These are phyloP conservation scores for Sesbania bispinosa DNA, from an alignment of 306 rosid genomes.

Conservation along the genomic window DNA sequence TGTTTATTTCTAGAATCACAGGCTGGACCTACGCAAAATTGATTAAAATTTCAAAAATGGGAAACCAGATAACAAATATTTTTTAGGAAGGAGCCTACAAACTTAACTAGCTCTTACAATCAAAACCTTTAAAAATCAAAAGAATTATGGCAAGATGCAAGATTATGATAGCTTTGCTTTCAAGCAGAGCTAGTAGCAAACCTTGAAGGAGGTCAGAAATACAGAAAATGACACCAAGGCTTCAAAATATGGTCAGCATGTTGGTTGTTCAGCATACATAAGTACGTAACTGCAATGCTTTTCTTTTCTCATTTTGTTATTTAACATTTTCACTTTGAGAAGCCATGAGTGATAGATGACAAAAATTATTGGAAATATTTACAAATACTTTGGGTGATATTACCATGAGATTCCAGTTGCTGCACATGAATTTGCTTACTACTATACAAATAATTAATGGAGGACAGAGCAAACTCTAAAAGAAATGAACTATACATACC, in stretches of 20 bases:
- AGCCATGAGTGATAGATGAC: not conserved
- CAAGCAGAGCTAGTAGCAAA: not conserved
- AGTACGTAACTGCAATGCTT: not conserved
- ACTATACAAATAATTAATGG: conserved; percentile 9
- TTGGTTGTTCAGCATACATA: not conserved
- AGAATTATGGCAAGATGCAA: not conserved
- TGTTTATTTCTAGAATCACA: not conserved
- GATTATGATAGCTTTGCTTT: not conserved
- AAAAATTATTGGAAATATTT: not conserved
- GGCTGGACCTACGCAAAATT: not conserved
- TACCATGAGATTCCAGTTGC: not conserved
- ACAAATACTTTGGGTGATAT: conserved; percentile 9
- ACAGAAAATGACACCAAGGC: not conserved
- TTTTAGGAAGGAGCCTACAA: not conserved
- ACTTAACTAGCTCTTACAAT: not conserved
- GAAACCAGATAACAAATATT: not conserved
- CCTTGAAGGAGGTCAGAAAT: conserved; percentile 5
- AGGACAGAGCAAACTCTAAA: not conserved
- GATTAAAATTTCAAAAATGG: not conserved
- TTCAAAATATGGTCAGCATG: not conserved
- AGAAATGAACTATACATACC: conserved; percentile 43
- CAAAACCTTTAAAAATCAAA: not conserved
- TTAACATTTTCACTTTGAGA: conserved; percentile 9
- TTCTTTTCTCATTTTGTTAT: not conserved
- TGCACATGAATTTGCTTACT: conserved; percentile 6